Base-by-base conservation (phyloP, 768 basidiomycete species). In the Kwoniella europaea region DNA sequence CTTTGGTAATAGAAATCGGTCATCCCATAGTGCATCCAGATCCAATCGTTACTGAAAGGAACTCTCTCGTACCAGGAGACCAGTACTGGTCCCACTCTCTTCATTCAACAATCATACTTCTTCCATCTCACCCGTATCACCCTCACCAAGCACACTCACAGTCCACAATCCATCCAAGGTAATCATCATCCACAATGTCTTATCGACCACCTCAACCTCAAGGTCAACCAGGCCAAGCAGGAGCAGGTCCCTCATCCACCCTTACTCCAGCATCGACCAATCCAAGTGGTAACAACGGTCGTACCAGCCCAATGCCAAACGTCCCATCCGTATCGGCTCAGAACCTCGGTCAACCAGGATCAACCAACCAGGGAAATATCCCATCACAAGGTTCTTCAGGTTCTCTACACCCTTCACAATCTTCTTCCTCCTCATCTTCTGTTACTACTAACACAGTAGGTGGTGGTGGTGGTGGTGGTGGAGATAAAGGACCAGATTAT, bases 401-500 rank as follows among this genome's bases (percentile, higher is more conserved):
- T 22, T 64, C 61, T 18, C 55, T 69, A 10, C 68, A 57, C 15
- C 65, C 69, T 43, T 12, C 62, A 1, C 52, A 20, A 29, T 55
- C 57, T 62, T 20, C 12, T 46, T 35, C 59, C n/a, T 29, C 43
- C 12, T 64, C 35, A 2, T 22, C 24, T 20, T 10, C 58, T 24
- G 2, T 24, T 2, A 24, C 24, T 24, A 24, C 24, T 44, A 15
- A 35, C 35, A 4, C 35, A 35, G 35, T 35, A 54, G 58, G 6
- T 35, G 64, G 22, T 43, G 74, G 71, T 35, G 64, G 22, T 43
- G 74, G 71, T 24, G 58, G 6, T 35, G 64, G 22, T 43, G 74
- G 71, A 16, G 80, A 78, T 22, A 80, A 80, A 41, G 82, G 80
- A 22, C 78, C 80, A 3, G 94, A 95, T 87, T 95, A 98, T 86